Percentiles rank a stretch among this genome's conserved stretches.
phyloP scores from a whole-genome alignment of 2,329 filamentous ascomycete genomes.

The Sordariomycetes sp. region DNA sequence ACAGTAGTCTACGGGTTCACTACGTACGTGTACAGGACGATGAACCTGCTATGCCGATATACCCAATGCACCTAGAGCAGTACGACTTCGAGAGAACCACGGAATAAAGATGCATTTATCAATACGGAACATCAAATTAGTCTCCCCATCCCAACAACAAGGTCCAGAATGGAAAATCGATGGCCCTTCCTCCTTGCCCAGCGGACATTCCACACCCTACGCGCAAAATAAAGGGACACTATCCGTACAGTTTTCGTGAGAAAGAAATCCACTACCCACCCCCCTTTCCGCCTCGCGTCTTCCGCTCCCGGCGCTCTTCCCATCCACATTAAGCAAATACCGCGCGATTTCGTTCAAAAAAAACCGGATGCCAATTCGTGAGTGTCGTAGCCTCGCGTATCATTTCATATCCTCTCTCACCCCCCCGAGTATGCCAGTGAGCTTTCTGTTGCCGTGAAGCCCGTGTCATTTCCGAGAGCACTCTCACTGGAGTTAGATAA shows the following conservation, averaged over 20 bases:
- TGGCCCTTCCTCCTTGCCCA: neutral
- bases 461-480: neutral
- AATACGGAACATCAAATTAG: neutral
- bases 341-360: conserved; percentile 4
- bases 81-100: neutral
- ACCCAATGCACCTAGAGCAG: too few species aligned
- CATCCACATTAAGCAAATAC: neutral
- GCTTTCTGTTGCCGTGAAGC: neutral
- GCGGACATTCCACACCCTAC: neutral
- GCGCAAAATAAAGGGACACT: neutral
- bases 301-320: neutral
- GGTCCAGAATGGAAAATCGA: neutral
- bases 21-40: too few species aligned
- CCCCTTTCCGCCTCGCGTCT: neutral
- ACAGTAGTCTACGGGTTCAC: too few species aligned
- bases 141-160: neutral
- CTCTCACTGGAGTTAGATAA: neutral
- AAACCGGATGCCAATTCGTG: conserved; percentile 3
- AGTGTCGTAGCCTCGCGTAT: conserved; percentile 1
- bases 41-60: too few species aligned
- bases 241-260: neutral
- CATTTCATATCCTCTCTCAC: neutral
- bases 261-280: neutral
- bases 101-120: neutral
- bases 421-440: neutral